Evolutionary conservation across 169 alveolate genomes (phyloP).

Genomic region (Cyclospora cayetanensis): DNA sequence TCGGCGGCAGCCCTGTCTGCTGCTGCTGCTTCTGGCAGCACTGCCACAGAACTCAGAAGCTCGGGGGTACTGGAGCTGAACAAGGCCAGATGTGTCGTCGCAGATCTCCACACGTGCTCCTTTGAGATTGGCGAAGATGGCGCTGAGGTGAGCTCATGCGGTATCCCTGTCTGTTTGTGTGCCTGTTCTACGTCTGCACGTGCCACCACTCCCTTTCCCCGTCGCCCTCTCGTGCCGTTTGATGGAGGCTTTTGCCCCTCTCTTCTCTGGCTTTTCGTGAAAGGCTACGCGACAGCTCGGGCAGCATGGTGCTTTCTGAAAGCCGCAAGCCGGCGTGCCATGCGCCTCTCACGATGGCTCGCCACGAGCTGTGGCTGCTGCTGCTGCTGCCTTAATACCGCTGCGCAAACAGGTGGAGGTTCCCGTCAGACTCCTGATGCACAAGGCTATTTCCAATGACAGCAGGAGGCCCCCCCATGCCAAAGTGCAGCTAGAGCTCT

Average conservation of each 20-base stretch:
- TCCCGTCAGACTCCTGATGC: not conserved
- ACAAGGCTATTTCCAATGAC: slow-evolving; percentile 30
- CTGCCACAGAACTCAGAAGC: not conserved
- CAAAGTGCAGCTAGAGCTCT: not conserved
- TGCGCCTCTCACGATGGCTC: not conserved
- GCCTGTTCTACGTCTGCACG: no score
- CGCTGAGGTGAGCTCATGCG: not conserved
- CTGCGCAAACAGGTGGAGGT: not conserved
- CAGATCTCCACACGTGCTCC: not conserved
- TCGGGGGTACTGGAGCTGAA: not conserved
- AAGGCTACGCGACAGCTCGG: no score
- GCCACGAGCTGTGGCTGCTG: not conserved
- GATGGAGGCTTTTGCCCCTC: no score
- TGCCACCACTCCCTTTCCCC: no score
- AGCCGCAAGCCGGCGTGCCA: no score
- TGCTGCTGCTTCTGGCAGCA: not conserved
- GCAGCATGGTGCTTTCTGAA: no score
- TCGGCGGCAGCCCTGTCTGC: not conserved
- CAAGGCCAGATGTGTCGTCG: slow-evolving; percentile 2
- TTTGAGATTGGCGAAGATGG: not conserved
- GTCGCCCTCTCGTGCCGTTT: no score
- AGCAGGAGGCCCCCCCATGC: slow-evolving; percentile 43
- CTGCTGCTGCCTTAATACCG: not conserved
- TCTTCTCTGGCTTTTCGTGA: no score
- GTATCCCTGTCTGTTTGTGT: no score